Base-by-base conservation (phyloP, 208 protist genomes). In the Leishmania amazonensis region DNA sequence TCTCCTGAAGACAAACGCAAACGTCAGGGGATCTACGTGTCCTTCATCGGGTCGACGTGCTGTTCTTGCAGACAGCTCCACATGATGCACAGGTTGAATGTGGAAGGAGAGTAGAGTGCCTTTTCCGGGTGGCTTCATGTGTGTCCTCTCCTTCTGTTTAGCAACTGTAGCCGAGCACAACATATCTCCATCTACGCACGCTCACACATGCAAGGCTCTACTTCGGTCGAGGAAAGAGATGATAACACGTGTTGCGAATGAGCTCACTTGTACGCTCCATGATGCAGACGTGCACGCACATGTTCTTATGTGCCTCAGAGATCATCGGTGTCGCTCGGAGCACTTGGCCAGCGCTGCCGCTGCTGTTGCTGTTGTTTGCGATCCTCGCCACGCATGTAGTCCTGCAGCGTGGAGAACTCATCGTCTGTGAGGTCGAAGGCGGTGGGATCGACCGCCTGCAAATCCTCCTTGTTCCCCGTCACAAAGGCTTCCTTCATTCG, bases 361-460 rank as follows among this genome's bases (percentile, higher is more conserved):
- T 53, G n/a, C 40, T 64, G 4, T 13, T 58, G 62, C 71, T 60
- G 1, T 4, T 76, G 5, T 19, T 76, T 7, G 11, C 35, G 53
- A n/a, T 65, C 53, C 74, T 65, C 54, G 40, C 74, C 57, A n/a
- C 40, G 47, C 72, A 84, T 84, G 75, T 83, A 70, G 15, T 79
- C 47, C n/a, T 74, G 87, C 45, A 97, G 67, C 35, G 73, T 81
- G 3, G 70, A 51, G 53, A 95, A 94, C 77, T 97, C 92, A 4
- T 93, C 90, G 53, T 93, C 86, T 15, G 68, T 87, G 60, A 97
- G 85, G 38, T 90, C 83, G 51, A 80, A 83, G 19, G 89, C 81
- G 28, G 81, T 81, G 21, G 92, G 90, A 83, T 97, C 94, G 35
- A 97, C 31, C 4, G 71, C 70, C 51, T 80, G 45, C 42, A 90